A percentile compares a stretch with the other conserved stretches of the same genome.
Evolutionary conservation across 495 filamentous ascomycete species (phyloP).

Genomic region (Tuber brumale): DNA sequence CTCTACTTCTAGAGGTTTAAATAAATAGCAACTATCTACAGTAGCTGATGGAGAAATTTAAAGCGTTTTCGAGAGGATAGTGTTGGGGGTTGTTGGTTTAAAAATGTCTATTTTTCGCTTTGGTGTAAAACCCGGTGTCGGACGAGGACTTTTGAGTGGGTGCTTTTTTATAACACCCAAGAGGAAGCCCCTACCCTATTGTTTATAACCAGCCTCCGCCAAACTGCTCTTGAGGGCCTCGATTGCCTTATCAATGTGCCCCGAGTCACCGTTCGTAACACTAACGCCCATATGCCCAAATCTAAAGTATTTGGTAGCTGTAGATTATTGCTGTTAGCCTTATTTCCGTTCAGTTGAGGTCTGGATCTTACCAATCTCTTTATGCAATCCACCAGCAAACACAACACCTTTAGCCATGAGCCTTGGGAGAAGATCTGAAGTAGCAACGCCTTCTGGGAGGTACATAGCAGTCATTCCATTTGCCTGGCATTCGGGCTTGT

Average conservation of each 20-base stretch:
- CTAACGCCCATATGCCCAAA: conserved; percentile 95
- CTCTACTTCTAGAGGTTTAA: too few relatives aligned
- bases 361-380: conserved; percentile 49
- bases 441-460: conserved; percentile 73
- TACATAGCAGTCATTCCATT: conserved; percentile 98
- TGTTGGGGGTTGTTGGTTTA: too few relatives aligned
- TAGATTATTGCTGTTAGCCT: background rate
- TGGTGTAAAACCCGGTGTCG: too few relatives aligned
- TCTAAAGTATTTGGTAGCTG: conserved; percentile 52
- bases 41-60: too few relatives aligned
- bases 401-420: conserved; percentile 84
- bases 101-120: too few relatives aligned
- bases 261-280: conserved; percentile 53
- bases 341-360: background rate
- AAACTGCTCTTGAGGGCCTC: conserved; percentile 66
- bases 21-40: too few relatives aligned
- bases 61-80: too few relatives aligned
- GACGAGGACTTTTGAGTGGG: too few relatives aligned
- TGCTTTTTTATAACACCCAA: too few relatives aligned
- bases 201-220: conserved; percentile 58
- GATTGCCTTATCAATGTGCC: conserved; percentile 76
- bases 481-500: conserved; percentile 80
- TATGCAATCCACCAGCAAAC: conserved; percentile 92
- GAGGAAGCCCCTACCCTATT: background rate
- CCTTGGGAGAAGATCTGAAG: conserved; percentile 74